Evolutionary conservation across 306 rosid species (phyloP).

Genomic region (Quercus alba): DNA sequence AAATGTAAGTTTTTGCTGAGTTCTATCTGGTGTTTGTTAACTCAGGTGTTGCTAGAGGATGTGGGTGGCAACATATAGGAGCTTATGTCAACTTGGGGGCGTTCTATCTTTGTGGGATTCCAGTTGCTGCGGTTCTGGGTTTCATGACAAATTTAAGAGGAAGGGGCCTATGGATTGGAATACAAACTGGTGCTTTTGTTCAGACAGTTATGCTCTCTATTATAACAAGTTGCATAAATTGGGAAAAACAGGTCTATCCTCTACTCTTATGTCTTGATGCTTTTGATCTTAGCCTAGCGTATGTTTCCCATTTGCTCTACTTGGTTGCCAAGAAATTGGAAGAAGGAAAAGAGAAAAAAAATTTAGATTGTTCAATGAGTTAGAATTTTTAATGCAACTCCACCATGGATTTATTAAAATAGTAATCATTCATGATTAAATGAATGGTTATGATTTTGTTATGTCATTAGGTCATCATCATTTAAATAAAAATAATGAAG

Average conservation of each 20-base stretch:
- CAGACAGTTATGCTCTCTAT: slow-evolving; percentile 40
- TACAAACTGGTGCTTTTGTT: slow-evolving; percentile 52
- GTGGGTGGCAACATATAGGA: slow-evolving; percentile 79
- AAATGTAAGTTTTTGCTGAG: not conserved
- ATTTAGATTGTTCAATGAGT: too few relatives aligned
- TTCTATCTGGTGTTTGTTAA: not conserved
- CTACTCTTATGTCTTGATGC: not conserved
- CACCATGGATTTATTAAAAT: too few relatives aligned
- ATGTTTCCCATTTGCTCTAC: not conserved
- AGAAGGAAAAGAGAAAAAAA: not conserved
- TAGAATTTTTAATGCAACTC: too few relatives aligned
- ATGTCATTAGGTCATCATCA: too few relatives aligned
- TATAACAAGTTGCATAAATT: slow-evolving; percentile 46
- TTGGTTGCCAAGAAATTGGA: not conserved
- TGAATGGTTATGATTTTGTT: too few relatives aligned
- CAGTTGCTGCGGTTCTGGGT: slow-evolving; percentile 47
- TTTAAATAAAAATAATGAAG: too few relatives aligned
- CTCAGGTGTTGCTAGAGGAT: slow-evolving; percentile 66
- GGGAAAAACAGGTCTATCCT: slow-evolving; percentile 56
- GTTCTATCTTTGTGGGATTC: slow-evolving; percentile 72
- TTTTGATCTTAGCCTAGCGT: not conserved
- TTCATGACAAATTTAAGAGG: slow-evolving; percentile 51
- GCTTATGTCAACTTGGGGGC: slow-evolving; percentile 70
- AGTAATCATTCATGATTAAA: too few relatives aligned
- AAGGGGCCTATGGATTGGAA: slow-evolving; percentile 75